These are phyloP conservation scores for Trichothecium sympodiale DNA, from an alignment of 2,329 filamentous ascomycete species.

Conservation along the genomic window DNA sequence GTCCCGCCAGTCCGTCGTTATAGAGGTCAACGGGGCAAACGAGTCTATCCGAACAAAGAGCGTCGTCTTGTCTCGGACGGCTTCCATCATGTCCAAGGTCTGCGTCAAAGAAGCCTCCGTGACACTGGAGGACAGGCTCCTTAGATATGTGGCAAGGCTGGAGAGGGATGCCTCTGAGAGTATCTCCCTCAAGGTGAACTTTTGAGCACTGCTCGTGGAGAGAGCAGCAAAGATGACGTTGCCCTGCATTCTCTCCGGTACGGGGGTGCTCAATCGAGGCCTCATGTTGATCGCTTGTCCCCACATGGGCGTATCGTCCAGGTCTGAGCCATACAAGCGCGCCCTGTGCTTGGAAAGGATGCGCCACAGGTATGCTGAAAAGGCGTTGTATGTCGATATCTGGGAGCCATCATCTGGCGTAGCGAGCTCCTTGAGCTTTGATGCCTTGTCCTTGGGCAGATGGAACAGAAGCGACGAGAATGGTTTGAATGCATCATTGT, in stretches of 20 bases:
- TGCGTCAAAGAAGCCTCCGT: constrained; percentile 17
- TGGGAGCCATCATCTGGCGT: constrained; percentile 20
- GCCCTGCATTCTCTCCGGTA: constrained; percentile 23
- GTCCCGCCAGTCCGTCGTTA: constrained; percentile 23
- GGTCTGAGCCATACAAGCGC: constrained; percentile 19
- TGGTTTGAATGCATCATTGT: background rate
- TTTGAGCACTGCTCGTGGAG: constrained; percentile 14
- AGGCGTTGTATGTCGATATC: constrained; percentile 33
- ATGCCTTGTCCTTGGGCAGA: constrained; percentile 29
- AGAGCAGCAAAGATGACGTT: constrained; percentile 20
- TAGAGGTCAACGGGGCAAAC: constrained; percentile 21
- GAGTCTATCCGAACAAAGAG: constrained; percentile 22
- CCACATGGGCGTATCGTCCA: constrained; percentile 17
- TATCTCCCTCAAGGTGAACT: constrained; percentile 20
- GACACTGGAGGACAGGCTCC: constrained; percentile 21
- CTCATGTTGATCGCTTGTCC: constrained; percentile 25
- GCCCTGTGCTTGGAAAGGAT: constrained; percentile 21
- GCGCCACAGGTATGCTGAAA: constrained; percentile 29
- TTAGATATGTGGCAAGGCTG: constrained; percentile 23
- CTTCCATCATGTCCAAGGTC: constrained; percentile 17
- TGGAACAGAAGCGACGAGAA: constrained; percentile 27
- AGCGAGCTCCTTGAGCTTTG: constrained; percentile 24
- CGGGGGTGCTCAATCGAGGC: constrained; percentile 18
- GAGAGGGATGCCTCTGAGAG: constrained; percentile 24
- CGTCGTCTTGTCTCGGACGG: constrained; percentile 22